Percentiles rank a stretch among this genome's conserved stretches.
Conservation (phyloP, 2,329 filamentous ascomycete species). For the Dothidotthia symphoricarpi region DNA sequence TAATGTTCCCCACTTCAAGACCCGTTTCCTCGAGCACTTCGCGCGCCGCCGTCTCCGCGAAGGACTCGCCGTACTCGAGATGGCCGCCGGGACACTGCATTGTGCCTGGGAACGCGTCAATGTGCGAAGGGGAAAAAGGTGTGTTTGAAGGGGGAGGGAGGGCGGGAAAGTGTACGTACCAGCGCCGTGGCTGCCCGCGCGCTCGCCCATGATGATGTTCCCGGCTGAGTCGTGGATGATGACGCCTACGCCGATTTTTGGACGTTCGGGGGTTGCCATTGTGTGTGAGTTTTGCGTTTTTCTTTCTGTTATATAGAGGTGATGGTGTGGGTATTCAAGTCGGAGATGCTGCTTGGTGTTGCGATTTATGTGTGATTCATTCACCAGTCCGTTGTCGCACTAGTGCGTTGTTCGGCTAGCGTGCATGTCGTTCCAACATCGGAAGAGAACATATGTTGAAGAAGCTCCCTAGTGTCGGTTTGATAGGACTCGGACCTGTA, state of each 20-base stretch:
- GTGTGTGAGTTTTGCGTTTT: neutral
- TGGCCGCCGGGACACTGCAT: constrained; percentile 73
- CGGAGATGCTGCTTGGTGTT: too few relatives aligned
- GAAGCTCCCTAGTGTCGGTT: too few relatives aligned
- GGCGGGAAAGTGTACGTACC: constrained; percentile 29
- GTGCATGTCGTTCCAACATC: too few relatives aligned
- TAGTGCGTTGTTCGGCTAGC: too few relatives aligned
- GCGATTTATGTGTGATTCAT: too few relatives aligned
- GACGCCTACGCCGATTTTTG: constrained; percentile 51
- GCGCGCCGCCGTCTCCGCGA: constrained; percentile 61
- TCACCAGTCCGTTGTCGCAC: too few relatives aligned
- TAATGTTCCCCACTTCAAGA: constrained; percentile 49
- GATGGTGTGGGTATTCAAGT: too few relatives aligned
- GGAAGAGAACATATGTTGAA: too few relatives aligned
- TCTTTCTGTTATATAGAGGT: too few relatives aligned
- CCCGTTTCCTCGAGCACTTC: constrained; percentile 72
- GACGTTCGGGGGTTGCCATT: constrained; percentile 28
- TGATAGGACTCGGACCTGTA: too few relatives aligned
- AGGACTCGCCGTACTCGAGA: constrained; percentile 66
- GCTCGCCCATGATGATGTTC: constrained; percentile 49
- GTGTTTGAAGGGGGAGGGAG: neutral
- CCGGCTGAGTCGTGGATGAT: constrained; percentile 46
- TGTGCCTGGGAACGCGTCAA: constrained; percentile 46
- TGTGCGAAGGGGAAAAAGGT: neutral
- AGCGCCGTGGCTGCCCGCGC: constrained; percentile 50